Base-by-base conservation (phyloP, 352 stramenopile genomes). In the Globisporangium yorkense region DNA sequence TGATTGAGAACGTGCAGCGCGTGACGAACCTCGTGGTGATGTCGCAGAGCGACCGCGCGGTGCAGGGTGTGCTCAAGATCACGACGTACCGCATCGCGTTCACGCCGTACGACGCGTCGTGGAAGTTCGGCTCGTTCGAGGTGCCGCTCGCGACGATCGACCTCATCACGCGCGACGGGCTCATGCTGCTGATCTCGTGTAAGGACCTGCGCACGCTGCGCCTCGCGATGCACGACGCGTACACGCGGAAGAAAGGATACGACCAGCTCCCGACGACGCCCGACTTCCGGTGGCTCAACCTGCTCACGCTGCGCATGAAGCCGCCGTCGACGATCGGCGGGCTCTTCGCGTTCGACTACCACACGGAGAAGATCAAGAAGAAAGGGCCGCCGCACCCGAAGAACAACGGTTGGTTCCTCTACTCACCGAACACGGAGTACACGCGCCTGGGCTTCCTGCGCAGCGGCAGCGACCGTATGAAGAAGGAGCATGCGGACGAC, bases 11-110 rank as follows among this genome's bases (percentile, higher is more conserved):
- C 44, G 83, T 93, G 27, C 80, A 95, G 68, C 83, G 83, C 50
- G 85, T 93, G 50, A 95, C 85, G 12, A 89, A 92, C 53, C 61
- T 95, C 6, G 84, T 95, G 24, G 77, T 92, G 3, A 92, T 95
- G 73, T 84, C 80, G 0, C 74, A 90, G 52, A 89, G 80, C 54
- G 84, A 95, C 58, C 82, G 81, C 20, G 80, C 84, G 0, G 82
- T 95, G 21, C 84, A 92, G 61, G 86, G 86, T n/a, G 78, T 92
- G 64, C 71, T 86, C 24, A 90, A 87, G 65, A 92, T 95, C 56
- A 94, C 86, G 40, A 85, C 80, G 9, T 94, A 85, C 59, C 81
- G 84, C 20, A 81, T 93, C 63, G 87, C 75, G 20, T 95, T 94
- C 54, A 75, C 85, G 37, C 84, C 86, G 50, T 95, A 95, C 64